Percentiles rank a stretch among this genome's conserved stretches.
These are phyloP conservation scores for Coccomyxa sp. DNA, from an alignment of 139 green algal species.

Conservation along the genomic window DNA sequence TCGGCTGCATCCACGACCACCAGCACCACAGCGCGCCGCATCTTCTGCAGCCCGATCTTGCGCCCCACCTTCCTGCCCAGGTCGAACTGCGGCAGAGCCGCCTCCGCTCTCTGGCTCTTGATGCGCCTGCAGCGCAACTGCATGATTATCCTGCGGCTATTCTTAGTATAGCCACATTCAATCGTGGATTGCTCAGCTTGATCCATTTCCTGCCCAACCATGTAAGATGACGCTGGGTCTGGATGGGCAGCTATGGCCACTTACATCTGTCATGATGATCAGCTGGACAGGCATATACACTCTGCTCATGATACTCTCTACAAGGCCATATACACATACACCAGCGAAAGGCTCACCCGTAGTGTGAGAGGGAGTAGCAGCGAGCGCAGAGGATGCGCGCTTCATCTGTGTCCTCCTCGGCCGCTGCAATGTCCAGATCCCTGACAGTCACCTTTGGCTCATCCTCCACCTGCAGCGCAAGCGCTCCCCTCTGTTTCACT, in stretches of 20 bases:
- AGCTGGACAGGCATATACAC: neutral
- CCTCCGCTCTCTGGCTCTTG: constrained; percentile 58
- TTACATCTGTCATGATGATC: neutral
- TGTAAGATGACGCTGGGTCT: too few species aligned
- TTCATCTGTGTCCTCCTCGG: constrained; percentile 9
- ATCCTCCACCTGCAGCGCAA: too few species aligned
- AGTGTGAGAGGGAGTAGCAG: constrained; percentile 84
- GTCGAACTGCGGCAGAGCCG: constrained; percentile 74
- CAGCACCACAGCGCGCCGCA: constrained; percentile 77
- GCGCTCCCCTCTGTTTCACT: too few species aligned
- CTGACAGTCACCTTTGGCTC: neutral
- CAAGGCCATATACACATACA: neutral
- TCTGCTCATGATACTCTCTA: neutral
- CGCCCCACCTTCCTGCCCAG: constrained; percentile 65
- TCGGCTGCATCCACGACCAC: constrained; percentile 87
- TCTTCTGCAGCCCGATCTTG: constrained; percentile 76
- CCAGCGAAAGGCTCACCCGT: constrained; percentile 47
- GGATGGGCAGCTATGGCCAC: too few species aligned
- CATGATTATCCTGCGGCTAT: neutral
- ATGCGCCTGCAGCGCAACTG: constrained; percentile 41
- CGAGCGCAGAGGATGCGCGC: constrained; percentile 76
- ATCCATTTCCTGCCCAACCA: neutral
- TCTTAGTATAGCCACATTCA: neutral
- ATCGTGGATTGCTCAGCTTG: neutral
- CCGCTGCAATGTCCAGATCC: constrained; percentile 6